phyloP scores from a whole-genome alignment of 805 yeast genomes.

The Candida dajiaensis region DNA sequence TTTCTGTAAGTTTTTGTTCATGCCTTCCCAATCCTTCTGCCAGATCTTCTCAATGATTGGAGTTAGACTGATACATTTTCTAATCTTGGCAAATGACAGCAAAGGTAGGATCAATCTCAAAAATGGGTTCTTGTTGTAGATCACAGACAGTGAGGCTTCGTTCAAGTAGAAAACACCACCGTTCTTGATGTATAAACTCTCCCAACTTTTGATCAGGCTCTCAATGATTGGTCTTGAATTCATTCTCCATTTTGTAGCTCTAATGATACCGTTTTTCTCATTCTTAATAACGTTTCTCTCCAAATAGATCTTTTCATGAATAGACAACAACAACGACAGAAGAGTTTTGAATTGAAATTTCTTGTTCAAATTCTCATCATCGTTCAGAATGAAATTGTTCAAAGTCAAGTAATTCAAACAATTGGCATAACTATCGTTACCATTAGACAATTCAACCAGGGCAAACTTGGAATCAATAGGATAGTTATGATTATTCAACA shows the following conservation, averaged over 20 bases:
- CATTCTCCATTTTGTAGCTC: slow-evolving; percentile 61
- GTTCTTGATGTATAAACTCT: slow-evolving; percentile 49
- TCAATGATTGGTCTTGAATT: slow-evolving; percentile 54
- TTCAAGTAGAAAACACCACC: slow-evolving; percentile 58
- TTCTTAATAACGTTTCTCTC: slow-evolving; percentile 37
- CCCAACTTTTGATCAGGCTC: slow-evolving; percentile 61
- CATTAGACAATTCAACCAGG: slow-evolving; percentile 52
- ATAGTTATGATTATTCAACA: slow-evolving; percentile 32
- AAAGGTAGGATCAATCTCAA: slow-evolving; percentile 63
- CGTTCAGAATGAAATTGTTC: slow-evolving; percentile 34
- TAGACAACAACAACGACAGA: slow-evolving; percentile 52
- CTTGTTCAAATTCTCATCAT: slow-evolving; percentile 27
- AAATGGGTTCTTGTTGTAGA: slow-evolving; percentile 47
- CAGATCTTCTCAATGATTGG: slow-evolving; percentile 57
- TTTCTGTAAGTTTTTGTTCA: slow-evolving; percentile 47
- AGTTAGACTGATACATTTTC: slow-evolving; percentile 55
- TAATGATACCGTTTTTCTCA: slow-evolving; percentile 34
- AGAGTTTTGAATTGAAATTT: slow-evolving; percentile 43
- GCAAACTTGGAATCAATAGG: slow-evolving; percentile 46
- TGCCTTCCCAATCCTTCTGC: slow-evolving; percentile 60
- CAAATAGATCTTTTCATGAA: slow-evolving; percentile 59
- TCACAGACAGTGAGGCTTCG: slow-evolving; percentile 35
- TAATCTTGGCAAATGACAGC: slow-evolving; percentile 58
- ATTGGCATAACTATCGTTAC: slow-evolving; percentile 38
- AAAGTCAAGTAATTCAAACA: slow-evolving; percentile 41